Conservation (phyloP, 2,329 filamentous ascomycete genomes). For the Diplocarpon mali region DNA sequence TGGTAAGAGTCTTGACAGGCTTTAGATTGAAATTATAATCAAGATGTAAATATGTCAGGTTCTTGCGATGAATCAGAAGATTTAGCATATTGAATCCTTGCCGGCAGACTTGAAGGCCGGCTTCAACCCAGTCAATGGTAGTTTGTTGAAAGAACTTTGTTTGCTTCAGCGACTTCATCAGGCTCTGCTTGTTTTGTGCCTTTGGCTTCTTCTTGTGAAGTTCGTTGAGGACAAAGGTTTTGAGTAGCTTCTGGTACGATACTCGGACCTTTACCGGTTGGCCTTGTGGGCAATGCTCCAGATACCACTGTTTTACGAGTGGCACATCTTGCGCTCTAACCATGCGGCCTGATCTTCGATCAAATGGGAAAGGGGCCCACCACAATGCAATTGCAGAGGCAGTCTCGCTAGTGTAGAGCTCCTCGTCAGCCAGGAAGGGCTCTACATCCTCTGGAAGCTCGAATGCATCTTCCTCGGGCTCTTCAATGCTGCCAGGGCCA, state of each 20-base stretch:
- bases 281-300: conserved; percentile 84
- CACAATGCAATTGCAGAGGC: conserved; percentile 85
- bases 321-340: conserved; percentile 95
- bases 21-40: conserved; percentile 99
- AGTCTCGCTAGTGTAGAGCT: conserved; percentile 81
- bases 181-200: conserved; percentile 86
- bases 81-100: conserved; percentile 99
- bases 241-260: conserved; percentile 95
- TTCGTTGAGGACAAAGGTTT: conserved; percentile 93
- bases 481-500: conserved; percentile 63
- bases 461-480: conserved; percentile 67
- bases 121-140: conserved; percentile 98
- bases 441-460: conserved; percentile 68
- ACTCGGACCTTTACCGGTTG: conserved; percentile 96
- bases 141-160: conserved; percentile 99
- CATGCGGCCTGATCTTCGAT: conserved; percentile 89
- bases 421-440: conserved; percentile 83
- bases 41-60: conserved; percentile 92
- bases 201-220: conserved; percentile 93
- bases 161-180: conserved; percentile 80
- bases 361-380: conserved; percentile 97
- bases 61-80: conserved; percentile 93
- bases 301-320: conserved; percentile 94
- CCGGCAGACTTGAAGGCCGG: conserved; percentile 92
- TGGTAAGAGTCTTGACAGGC: conserved; percentile 95